Base-by-base conservation (phyloP, 1,139 yeast species). In the Debaryomycetaceae sp. region DNA sequence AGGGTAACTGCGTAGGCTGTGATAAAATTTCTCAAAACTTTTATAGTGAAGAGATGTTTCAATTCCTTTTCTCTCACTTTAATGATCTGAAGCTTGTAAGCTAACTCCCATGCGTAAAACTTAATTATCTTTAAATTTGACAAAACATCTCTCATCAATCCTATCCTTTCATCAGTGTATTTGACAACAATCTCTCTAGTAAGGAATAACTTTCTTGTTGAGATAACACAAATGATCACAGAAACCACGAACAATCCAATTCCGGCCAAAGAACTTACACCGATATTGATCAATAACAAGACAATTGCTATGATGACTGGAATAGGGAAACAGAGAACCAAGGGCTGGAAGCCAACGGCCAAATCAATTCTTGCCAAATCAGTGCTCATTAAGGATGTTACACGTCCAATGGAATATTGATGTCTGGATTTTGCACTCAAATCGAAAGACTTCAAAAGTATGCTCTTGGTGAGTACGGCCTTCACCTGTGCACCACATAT, bases 41-140 rank as follows among this genome's bases (percentile, higher is more conserved):
- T 70, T 46, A 74, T 72, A n/a, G 68, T 66, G 52, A 71, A 72
- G 44, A 74, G 60, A 46, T 66, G 58, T 45, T 58, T 62, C 76
- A 72, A 71, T 59, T 74, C 78, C 34, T 58, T 53, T 39, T 61
- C 63, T 53, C 79, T 62, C 11, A 67, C 65, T 24, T 63, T 56
- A 30, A 68, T 60, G 40, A 74, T 65, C 45, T 63, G 61, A 41
- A 59, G 48, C 54, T 67, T 68, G 58, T 74, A 74, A 34, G 78
- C 77, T 49, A 63, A 39, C 58, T 74, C 79, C 79, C 79, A 74
- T 27, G 78, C 76, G 49, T 72, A 74, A 45, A 67, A 74, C 57
- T 74, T 74, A 51, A 74, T 72, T 38, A 73, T 61, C 50, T 73
- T 74, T 49, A 74, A 59, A 54, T 72, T 68, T 44, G 60, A 62